Conservation (phyloP, 148 eudicot genomes). For the Diospyros lotus region DNA sequence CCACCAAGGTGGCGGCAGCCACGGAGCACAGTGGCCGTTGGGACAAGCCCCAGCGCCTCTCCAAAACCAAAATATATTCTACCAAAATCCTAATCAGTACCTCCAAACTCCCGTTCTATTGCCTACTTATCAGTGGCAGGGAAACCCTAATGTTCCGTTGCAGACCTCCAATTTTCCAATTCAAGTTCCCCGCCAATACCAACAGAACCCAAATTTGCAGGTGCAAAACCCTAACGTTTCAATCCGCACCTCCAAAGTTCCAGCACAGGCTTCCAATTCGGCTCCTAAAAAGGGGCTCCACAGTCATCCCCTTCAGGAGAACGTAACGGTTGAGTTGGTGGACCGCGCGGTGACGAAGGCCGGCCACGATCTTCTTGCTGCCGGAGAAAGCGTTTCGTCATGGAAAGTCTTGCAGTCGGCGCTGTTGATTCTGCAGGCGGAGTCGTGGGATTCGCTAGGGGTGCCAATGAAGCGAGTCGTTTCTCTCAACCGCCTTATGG, state of each 20-base stretch:
- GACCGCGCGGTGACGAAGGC: constrained; percentile 46
- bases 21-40: constrained; percentile 20
- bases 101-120: constrained; percentile 9
- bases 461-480: constrained; percentile 67
- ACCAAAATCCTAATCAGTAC: constrained; percentile 24
- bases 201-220: constrained; percentile 15
- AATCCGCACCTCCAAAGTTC: constrained; percentile 5
- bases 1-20: not conserved
- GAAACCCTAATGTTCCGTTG: constrained; percentile 18
- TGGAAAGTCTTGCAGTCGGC: constrained; percentile 68
- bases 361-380: constrained; percentile 28
- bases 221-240: constrained; percentile 23
- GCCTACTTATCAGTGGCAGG: not conserved
- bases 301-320: not conserved
- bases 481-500: constrained; percentile 42
- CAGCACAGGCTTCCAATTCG: not conserved
- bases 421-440: constrained; percentile 43
- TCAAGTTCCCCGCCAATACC: too few species aligned
- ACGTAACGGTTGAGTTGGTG: constrained; percentile 30
- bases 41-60: constrained; percentile 12
- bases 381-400: constrained; percentile 51
- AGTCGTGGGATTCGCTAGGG: constrained; percentile 77
- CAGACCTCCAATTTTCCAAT: constrained; percentile 17
- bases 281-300: not conserved
- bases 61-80: constrained; percentile 9